Evolutionary conservation across 1,139 yeast genomes (phyloP).

Genomic region (Kodamaea ohmeri): DNA sequence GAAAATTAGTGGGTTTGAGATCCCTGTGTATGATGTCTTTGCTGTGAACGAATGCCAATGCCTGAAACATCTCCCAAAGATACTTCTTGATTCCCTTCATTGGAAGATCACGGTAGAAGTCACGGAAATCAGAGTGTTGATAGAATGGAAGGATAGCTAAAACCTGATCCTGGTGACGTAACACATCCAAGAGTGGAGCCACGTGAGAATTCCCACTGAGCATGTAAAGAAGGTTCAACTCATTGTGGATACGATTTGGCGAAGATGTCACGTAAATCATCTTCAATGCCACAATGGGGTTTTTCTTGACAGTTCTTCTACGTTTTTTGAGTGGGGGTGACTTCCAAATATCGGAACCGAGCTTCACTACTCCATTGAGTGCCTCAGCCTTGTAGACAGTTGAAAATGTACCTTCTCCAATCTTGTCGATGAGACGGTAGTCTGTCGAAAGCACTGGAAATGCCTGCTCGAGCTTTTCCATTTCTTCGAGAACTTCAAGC

Average conservation of each 20-base stretch:
- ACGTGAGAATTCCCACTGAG: constrained; percentile 70
- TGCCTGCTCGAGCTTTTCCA: constrained; percentile 57
- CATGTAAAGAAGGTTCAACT: constrained; percentile 69
- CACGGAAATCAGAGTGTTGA: constrained; percentile 87
- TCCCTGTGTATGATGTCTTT: constrained; percentile 84
- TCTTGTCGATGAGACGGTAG: constrained; percentile 72
- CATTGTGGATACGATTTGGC: constrained; percentile 86
- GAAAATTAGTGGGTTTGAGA: constrained; percentile 83
- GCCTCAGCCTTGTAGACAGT: constrained; percentile 89
- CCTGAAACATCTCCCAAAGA: constrained; percentile 74
- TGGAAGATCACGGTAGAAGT: constrained; percentile 77
- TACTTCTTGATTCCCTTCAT: constrained; percentile 77
- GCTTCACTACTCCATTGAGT: constrained; percentile 40
- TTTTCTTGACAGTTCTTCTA: constrained; percentile 20
- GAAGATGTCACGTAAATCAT: constrained; percentile 94
- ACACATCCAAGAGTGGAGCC: constrained; percentile 86
- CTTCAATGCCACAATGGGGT: constrained; percentile 81
- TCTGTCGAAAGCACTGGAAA: constrained; percentile 61
- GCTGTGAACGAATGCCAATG: constrained; percentile 71
- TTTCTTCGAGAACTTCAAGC: constrained; percentile 61
- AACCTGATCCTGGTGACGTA: constrained; percentile 86
- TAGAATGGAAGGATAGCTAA: constrained; percentile 90
- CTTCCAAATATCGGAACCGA: constrained; percentile 44
- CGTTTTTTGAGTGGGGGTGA: constrained; percentile 42
- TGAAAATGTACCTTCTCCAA: constrained; percentile 95